A percentile compares a stretch with the other conserved stretches of the same genome.
Conservation (phyloP, 805 yeast genomes). For the Cyberlindnera lachancei region DNA sequence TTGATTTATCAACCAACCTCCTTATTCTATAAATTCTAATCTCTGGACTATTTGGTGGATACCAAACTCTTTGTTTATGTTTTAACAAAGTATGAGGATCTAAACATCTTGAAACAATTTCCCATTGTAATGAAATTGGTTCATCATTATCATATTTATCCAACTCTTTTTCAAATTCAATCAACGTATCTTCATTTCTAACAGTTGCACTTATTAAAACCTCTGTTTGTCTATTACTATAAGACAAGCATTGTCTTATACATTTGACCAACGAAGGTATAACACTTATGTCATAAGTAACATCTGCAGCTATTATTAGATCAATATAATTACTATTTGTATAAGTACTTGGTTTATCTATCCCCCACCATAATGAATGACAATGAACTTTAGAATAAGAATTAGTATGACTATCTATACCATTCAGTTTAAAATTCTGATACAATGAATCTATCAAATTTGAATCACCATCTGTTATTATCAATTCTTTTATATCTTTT, state of each 20-base stretch:
- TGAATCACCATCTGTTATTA: constrained; percentile 64
- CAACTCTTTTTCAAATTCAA: constrained; percentile 34
- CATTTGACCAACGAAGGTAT: constrained; percentile 49
- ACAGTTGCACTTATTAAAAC: constrained; percentile 68
- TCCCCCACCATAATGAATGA: constrained; percentile 55
- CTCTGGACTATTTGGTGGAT: constrained; percentile 12
- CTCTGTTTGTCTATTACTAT: constrained; percentile 12
- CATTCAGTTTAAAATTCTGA: constrained; percentile 40
- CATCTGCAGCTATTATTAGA: constrained; percentile 74
- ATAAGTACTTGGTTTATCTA: constrained; percentile 31
- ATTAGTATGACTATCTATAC: too few relatives aligned
- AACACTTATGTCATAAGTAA: constrained; percentile 67
- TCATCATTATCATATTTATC: too few relatives aligned
- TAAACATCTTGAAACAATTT: constrained; percentile 8
- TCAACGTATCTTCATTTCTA: constrained; percentile 49
- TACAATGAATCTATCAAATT: constrained; percentile 41
- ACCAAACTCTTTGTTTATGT: constrained; percentile 19
- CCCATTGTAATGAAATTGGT: constrained; percentile 14
- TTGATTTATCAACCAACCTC: too few relatives aligned
- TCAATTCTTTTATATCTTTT: constrained; percentile 22
- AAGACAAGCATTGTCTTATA: constrained; percentile 26
- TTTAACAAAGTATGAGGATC: constrained; percentile 20
- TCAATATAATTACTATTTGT: too few relatives aligned
- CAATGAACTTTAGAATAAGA: constrained; percentile 16
- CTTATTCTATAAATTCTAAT: constrained; percentile 13